phyloP scores from a whole-genome alignment of 495 filamentous ascomycete species.

The Pseudoneurospora amorphoporcata region DNA sequence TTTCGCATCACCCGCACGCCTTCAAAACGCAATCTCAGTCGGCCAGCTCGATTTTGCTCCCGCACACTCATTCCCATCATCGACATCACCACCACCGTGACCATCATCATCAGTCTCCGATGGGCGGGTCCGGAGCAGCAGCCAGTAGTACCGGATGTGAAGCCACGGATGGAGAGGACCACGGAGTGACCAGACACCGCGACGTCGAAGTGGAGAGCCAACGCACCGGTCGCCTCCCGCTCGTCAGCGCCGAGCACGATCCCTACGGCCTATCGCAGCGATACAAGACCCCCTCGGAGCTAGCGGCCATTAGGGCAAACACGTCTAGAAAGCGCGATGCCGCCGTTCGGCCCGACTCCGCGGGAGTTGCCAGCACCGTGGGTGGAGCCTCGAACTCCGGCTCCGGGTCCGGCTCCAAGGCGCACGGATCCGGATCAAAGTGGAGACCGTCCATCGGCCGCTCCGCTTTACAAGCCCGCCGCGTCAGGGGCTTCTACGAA shows the following conservation, averaged over 20 bases:
- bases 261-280: constrained; percentile 72
- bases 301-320: constrained; percentile 72
- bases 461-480: constrained; percentile 42
- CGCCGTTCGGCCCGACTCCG: constrained; percentile 1
- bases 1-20: constrained; percentile 35
- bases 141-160: constrained; percentile 36
- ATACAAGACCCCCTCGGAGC: constrained; percentile 68
- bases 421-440: not conserved
- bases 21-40: constrained; percentile 35
- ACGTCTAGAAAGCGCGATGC: constrained; percentile 64
- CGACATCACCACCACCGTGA: constrained; percentile 17
- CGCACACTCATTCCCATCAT: constrained; percentile 1
- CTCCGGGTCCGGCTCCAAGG: not conserved
- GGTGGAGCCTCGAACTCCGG: not conserved
- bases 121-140: constrained; percentile 19
- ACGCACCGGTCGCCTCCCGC: constrained; percentile 29
- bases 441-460: constrained; percentile 21
- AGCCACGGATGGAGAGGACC: constrained; percentile 38
- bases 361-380: constrained; percentile 28
- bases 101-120: constrained; percentile 18
- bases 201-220: constrained; percentile 70
- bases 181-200: constrained; percentile 35
- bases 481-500: constrained; percentile 78
- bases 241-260: constrained; percentile 53
- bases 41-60: constrained; percentile 8